phyloP scores from a whole-genome alignment of 345 rosid species.

The Camelina laxa region DNA sequence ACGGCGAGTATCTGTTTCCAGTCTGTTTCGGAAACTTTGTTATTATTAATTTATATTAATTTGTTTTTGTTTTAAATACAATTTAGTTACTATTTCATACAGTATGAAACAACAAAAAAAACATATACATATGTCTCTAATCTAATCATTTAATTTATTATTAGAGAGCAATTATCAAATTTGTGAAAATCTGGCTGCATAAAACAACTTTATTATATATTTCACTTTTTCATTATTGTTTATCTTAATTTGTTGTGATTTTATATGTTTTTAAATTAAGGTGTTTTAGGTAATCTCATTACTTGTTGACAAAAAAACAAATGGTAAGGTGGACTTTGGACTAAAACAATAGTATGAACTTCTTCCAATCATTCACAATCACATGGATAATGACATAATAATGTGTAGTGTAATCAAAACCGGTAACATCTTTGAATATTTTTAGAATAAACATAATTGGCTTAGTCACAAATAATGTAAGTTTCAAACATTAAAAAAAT shows the following conservation, averaged over 20 bases:
- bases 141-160: background rate
- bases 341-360: background rate
- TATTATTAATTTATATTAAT: background rate
- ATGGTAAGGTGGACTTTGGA: background rate
- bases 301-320: background rate
- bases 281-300: background rate
- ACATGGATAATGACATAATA: background rate
- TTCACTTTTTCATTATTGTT: background rate
- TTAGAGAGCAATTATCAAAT: background rate
- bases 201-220: background rate
- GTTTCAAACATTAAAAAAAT: background rate
- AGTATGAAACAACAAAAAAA: background rate
- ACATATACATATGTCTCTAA: background rate
- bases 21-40: conserved; percentile 33
- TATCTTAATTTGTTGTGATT: background rate
- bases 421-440: background rate
- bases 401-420: background rate
- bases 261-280: background rate
- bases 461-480: background rate
- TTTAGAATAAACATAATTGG: background rate
- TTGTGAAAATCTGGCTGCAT: background rate
- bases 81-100: background rate
- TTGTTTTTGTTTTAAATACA: background rate
- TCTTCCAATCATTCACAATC: background rate
- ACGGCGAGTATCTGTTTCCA: conserved; percentile 33